phyloP scores from a whole-genome alignment of 2,329 filamentous ascomycete species.

The Trichoderma sp. region DNA sequence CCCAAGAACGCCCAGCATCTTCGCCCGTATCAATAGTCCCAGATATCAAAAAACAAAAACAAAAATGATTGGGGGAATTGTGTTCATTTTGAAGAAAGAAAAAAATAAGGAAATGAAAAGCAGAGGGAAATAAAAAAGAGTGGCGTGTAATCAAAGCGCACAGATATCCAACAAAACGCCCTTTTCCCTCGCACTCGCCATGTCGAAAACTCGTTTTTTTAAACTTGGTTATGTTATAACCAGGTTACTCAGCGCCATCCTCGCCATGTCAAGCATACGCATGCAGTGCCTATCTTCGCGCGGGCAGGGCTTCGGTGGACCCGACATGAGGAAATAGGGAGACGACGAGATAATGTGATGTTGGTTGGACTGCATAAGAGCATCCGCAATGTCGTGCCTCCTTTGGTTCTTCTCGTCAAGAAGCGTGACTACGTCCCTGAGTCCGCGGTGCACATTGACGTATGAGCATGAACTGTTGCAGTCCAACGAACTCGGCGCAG shows the following conservation, averaged over 20 bases:
- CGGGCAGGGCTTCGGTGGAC: conserved; percentile 27
- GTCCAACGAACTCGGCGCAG: conserved; percentile 12
- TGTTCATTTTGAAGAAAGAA: not conserved
- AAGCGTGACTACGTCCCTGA: conserved; percentile 52
- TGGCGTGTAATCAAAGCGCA: not conserved
- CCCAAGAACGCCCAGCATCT: not conserved
- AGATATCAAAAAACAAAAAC: not conserved
- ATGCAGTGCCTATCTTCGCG: conserved; percentile 44
- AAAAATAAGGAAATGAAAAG: not conserved
- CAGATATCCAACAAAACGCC: not conserved
- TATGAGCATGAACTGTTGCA: conserved; percentile 18
- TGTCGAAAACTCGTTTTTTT: not conserved
- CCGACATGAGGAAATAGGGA: conserved; percentile 28
- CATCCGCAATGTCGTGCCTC: conserved; percentile 51
- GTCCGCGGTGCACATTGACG: conserved; percentile 41
- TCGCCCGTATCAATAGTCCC: not conserved
- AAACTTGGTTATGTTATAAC: conserved; percentile 43
- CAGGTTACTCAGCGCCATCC: conserved; percentile 51
- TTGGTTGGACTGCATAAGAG: conserved; percentile 40
- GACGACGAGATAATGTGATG: conserved; percentile 33
- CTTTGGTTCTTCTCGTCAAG: conserved; percentile 50
- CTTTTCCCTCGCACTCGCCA: not conserved
- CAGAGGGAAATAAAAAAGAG: not conserved
- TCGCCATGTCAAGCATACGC: conserved; percentile 53
- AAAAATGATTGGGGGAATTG: not conserved